A percentile compares a stretch with the other conserved stretches of the same genome.
These are phyloP conservation scores for Lipomyces chichibuensis DNA, from an alignment of 805 yeast species.

Conservation along the genomic window DNA sequence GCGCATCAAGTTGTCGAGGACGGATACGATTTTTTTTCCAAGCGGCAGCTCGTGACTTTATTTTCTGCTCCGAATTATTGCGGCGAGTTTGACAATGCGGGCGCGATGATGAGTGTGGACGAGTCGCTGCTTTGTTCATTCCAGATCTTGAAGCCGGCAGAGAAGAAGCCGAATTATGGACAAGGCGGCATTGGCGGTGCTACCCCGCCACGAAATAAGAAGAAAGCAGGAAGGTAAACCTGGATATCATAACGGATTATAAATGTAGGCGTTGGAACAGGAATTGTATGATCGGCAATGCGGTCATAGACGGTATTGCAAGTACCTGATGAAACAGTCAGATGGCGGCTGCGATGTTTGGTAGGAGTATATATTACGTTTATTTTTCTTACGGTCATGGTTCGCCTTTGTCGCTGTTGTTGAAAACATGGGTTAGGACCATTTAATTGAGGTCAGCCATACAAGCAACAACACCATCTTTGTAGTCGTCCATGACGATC, in stretches of 20 bases:
- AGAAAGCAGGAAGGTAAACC: neutral
- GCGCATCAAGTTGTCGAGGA: conserved; percentile 99
- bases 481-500: neutral
- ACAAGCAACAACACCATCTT: neutral
- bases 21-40: conserved; percentile 95
- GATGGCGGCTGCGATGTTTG: neutral
- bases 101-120: conserved; percentile 99
- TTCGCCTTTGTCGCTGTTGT: neutral
- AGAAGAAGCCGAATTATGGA: conserved; percentile 78
- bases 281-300: neutral
- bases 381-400: neutral
- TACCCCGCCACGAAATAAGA: conserved; percentile 12
- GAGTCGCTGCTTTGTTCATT: conserved; percentile 79
- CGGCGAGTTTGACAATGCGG: conserved; percentile 98
- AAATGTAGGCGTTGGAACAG: neutral
- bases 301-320: too few species aligned
- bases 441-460: neutral
- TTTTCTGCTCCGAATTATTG: conserved; percentile 93
- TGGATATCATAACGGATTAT: neutral
- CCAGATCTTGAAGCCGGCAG: conserved; percentile 96
- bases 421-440: neutral
- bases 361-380: neutral
- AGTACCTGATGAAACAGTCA: neutral
- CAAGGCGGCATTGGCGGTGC: conserved; percentile 43
- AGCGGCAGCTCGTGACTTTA: conserved; percentile 92